Evolutionary conservation across 306 rosid species (phyloP).

Genomic region (Cicer bijugum): DNA sequence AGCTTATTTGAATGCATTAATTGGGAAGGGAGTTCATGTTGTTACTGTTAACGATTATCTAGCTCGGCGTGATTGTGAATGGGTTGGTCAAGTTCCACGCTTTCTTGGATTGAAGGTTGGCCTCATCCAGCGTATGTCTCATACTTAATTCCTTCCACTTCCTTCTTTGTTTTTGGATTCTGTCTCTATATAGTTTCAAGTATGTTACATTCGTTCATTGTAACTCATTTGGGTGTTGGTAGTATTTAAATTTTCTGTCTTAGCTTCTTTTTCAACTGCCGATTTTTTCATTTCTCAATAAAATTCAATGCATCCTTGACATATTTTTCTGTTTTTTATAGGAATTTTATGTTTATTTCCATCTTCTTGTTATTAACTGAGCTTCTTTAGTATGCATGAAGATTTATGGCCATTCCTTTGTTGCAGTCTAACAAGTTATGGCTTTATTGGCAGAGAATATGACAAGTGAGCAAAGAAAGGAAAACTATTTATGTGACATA

Average conservation of each 20-base stretch:
- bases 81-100: constrained; percentile 99
- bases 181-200: not conserved
- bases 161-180: constrained; percentile 1
- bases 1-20: constrained; percentile 88
- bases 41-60: constrained; percentile 96
- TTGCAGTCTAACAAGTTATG: constrained; percentile 43
- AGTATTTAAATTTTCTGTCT: constrained; percentile 18
- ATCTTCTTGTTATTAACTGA: constrained; percentile 1
- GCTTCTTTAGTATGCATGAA: constrained; percentile 18
- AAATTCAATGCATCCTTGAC: constrained; percentile 10
- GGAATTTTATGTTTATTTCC: not conserved
- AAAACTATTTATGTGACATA: constrained; percentile 87
- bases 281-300: constrained; percentile 13
- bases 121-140: constrained; percentile 97
- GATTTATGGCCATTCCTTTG: constrained; percentile 21
- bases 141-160: constrained; percentile 38
- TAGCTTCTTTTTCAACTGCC: constrained; percentile 20
- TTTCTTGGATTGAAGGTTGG: constrained; percentile 99
- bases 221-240: constrained; percentile 22
- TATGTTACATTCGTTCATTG: constrained; percentile 18
- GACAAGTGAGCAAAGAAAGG: constrained; percentile 94
- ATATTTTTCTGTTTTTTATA: constrained; percentile 13
- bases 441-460: constrained; percentile 82
- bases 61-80: constrained; percentile 94
- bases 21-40: constrained; percentile 93